Base-by-base conservation (phyloP, 2,329 filamentous ascomycete genomes). In the Rugonectria rugulosa region DNA sequence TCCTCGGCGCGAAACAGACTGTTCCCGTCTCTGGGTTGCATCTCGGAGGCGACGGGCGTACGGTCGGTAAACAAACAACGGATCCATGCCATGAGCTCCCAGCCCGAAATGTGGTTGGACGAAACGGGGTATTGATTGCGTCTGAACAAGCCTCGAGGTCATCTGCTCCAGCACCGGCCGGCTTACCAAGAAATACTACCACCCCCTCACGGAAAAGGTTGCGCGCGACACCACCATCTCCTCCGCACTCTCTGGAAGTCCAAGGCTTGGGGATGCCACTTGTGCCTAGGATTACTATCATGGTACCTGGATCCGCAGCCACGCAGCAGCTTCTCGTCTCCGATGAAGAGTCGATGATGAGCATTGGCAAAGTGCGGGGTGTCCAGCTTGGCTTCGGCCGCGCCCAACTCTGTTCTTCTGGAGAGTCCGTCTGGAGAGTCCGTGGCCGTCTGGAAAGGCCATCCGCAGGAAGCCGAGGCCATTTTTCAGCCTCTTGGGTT, bases 231-330 rank as follows among this genome's bases (percentile, higher is more conserved):
- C 41, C 46, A 42, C 32, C 51, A 42, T 26, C 29, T 52, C 47
- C 53, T 47, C 53, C 42, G 51, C 47, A 46, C 29, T 53, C 20
- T 36, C 26, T 56, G 53, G 41, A 49, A 20, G 46, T 43, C 38
- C 43, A n/a, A n/a, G n/a, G n/a, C n/a, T n/a, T n/a, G n/a, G n/a
- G 46, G 38, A n/a, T 41, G 47, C 37, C 41, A 41, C 27, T 20
- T 27, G 46, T 56, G 53, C 53, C 52, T 44, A 55, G 45, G 45
- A 50, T 50, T 41, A 32, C 12, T 48, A 41, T 47, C 56, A 61
- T 62, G 62, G 64, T 67, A 61, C 64, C 64, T 67, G 64, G 59
- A 65, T 67, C 55, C 64, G 43, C 53, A 57, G 54, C 54, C 54
- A 53, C 43, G 43, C 37, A 53, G 42, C 26, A 53, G 42, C 26